Conservation (phyloP, 2,329 filamentous ascomycete genomes). For the Dactylellina parvicollis region DNA sequence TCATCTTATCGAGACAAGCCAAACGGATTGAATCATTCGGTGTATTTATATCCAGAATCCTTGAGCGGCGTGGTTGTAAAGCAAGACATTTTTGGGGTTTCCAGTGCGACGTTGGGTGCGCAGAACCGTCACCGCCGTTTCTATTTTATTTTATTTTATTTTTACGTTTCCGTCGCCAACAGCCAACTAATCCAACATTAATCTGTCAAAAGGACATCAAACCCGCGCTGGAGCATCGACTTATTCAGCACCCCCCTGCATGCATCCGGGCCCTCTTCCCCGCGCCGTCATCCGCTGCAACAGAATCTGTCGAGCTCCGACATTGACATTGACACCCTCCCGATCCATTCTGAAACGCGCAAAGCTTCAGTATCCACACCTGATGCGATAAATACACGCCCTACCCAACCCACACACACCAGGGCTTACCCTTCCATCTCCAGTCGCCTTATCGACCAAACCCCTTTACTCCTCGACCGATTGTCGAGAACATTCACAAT, state of each 20-base stretch:
- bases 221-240: slow-evolving; percentile 48
- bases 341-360: slow-evolving; percentile 38
- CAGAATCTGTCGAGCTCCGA: slow-evolving; percentile 39
- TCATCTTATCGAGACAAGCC: too few relatives aligned
- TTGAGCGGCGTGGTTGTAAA: neutral
- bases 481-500: slow-evolving; percentile 47
- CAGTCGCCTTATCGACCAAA: slow-evolving; percentile 43
- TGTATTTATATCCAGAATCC: neutral
- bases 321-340: slow-evolving; percentile 35
- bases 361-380: slow-evolving; percentile 23
- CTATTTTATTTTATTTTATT: neutral
- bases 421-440: slow-evolving; percentile 47
- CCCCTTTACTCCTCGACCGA: slow-evolving; percentile 28
- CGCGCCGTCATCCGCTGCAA: slow-evolving; percentile 39
- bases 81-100: slow-evolving; percentile 41
- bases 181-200: slow-evolving; percentile 12
- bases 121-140: slow-evolving; percentile 11
- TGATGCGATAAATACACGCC: slow-evolving; percentile 46
- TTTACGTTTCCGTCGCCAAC: slow-evolving; percentile 13
- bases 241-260: slow-evolving; percentile 38
- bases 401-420: slow-evolving; percentile 17
- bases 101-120: slow-evolving; percentile 36
- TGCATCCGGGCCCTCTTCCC: slow-evolving; percentile 43
- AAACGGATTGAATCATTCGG: too few relatives aligned
- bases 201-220: slow-evolving; percentile 25